Base-by-base conservation (phyloP, 2,329 filamentous ascomycete species). In the Pseudopyricularia cyperi region DNA sequence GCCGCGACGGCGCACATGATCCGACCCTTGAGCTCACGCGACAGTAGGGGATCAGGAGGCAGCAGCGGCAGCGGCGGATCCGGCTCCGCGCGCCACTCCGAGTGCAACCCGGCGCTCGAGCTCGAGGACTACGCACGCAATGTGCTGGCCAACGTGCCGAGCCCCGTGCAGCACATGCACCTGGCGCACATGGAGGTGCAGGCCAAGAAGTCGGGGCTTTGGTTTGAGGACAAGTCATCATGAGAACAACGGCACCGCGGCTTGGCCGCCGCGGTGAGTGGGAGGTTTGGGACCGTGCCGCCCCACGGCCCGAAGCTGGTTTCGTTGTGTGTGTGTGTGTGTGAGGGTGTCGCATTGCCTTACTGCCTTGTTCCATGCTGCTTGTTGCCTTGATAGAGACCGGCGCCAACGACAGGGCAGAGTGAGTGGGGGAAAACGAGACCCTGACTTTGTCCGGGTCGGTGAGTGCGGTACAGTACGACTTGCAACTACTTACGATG, bases 121-220 rank as follows among this genome's bases (percentile, higher is more conserved):
- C 14, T 52, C 26, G 51, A 52, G 12, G 26, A 52, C 19, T 32
- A 28, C 35, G 34, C 34, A 12, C 35, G 37, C 22, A 35, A 37
- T 17, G 28, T 51, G 12, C 22, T 51, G 48, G 48, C 34, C 24
- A 28, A n/a, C 34, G 35, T 30, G 15, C 48, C 48, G 3, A 22
- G 26, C 4, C 48, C 48, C 7, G 48, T 51, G 3, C 48, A 51
- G 48, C 48, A 51, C 24, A 30, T 44, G 24, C 51, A 52, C 35
- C 35, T 49, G 11, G 46, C 51, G 3, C 51, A 52, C 28, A 30
- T 52, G 51, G 51, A 34, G n/a, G 15, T 26, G 26, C 51, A 52
- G 28, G 34, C 51, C n/a, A 30, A 39, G 33, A 52, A 52, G 22
- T 49, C 51, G 34, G 47, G 51, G 4, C n/a, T 52, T 26, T 37